Conservation (phyloP, 768 basidiomycete species). For the Boletus speciosus region DNA sequence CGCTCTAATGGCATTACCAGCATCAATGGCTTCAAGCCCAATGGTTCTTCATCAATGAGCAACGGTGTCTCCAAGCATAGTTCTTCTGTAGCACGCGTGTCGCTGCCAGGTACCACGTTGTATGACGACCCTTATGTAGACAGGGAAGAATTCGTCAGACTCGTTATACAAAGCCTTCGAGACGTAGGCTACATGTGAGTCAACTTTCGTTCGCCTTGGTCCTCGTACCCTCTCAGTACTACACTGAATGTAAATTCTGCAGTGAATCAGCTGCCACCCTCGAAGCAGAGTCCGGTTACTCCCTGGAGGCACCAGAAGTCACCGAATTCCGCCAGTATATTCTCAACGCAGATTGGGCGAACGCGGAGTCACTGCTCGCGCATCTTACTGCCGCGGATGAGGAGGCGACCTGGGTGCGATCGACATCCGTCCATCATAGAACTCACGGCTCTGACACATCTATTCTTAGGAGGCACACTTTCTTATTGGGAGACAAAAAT, state of each 20-base stretch:
- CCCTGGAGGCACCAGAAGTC: constrained; percentile 75
- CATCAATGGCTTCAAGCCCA: constrained; percentile 40
- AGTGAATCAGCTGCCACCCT: constrained; percentile 88
- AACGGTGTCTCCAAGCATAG: constrained; percentile 53
- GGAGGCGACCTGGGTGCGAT: constrained; percentile 62
- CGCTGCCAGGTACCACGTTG: constrained; percentile 66
- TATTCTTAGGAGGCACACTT: constrained; percentile 70
- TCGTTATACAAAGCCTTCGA: constrained; percentile 84
- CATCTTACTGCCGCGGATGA: constrained; percentile 67
- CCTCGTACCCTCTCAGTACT: constrained; percentile 3
- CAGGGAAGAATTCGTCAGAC: constrained; percentile 86
- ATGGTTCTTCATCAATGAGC: constrained; percentile 38
- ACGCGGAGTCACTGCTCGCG: constrained; percentile 67
- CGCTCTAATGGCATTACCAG: constrained; percentile 38
- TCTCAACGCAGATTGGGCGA: constrained; percentile 74
- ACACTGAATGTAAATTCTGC: constrained; percentile 15
- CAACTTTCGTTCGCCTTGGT: constrained; percentile 1
- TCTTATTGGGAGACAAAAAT: constrained; percentile 92
- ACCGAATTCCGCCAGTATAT: constrained; percentile 78
- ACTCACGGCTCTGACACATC: constrained; percentile 18
- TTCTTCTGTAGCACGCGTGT: constrained; percentile 53
- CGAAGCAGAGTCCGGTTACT: constrained; percentile 90
- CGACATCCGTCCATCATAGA: constrained; percentile 23
- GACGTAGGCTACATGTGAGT: constrained; percentile 80
- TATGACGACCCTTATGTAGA: constrained; percentile 78